Percentiles rank a stretch among this genome's conserved stretches.
These are phyloP conservation scores for Coemansia sp. DNA, from an alignment of 371 early-diverging fungal species.

Conservation along the genomic window DNA sequence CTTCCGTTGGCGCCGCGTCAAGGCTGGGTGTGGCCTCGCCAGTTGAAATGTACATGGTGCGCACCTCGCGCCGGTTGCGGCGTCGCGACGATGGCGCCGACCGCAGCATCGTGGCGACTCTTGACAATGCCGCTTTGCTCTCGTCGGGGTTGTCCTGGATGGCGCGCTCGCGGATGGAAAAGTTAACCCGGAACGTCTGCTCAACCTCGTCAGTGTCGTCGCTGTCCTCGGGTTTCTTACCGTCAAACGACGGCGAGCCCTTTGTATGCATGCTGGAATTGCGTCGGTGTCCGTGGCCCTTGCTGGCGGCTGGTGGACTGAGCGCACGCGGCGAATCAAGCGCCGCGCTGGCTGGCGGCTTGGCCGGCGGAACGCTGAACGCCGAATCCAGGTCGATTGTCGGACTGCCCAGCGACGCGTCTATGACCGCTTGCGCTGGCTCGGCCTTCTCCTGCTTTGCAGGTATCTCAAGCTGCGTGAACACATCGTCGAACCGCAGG, in stretches of 20 bases:
- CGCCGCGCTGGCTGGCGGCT: neutral
- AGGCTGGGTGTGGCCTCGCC: neutral
- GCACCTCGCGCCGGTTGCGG: slow-evolving; percentile 41
- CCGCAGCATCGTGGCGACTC: slow-evolving; percentile 43
- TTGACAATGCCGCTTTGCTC: slow-evolving; percentile 38
- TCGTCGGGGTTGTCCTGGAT: slow-evolving; percentile 49
- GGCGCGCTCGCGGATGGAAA: slow-evolving; percentile 43
- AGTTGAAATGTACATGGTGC: slow-evolving; percentile 41
- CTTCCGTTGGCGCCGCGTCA: neutral
- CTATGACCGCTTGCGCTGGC: neutral
- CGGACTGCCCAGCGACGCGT: neutral
- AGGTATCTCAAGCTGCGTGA: slow-evolving; percentile 5
- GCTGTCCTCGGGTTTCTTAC: neutral
- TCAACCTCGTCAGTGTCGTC: slow-evolving; percentile 13
- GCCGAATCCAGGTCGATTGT: slow-evolving; percentile 34
- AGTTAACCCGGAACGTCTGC: slow-evolving; percentile 41
- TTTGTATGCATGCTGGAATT: slow-evolving; percentile 20
- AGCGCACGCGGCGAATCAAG: too few relatives aligned
- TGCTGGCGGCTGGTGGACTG: too few relatives aligned
- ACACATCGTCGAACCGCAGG: slow-evolving; percentile 9
- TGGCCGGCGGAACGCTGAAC: slow-evolving; percentile 30
- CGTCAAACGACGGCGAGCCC: slow-evolving; percentile 4
- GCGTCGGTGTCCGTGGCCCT: slow-evolving; percentile 17
- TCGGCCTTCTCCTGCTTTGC: neutral
- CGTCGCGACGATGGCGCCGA: slow-evolving; percentile 31